Evolutionary conservation across 805 yeast species (phyloP).

Genomic region (Yarrowia yakushimensis): DNA sequence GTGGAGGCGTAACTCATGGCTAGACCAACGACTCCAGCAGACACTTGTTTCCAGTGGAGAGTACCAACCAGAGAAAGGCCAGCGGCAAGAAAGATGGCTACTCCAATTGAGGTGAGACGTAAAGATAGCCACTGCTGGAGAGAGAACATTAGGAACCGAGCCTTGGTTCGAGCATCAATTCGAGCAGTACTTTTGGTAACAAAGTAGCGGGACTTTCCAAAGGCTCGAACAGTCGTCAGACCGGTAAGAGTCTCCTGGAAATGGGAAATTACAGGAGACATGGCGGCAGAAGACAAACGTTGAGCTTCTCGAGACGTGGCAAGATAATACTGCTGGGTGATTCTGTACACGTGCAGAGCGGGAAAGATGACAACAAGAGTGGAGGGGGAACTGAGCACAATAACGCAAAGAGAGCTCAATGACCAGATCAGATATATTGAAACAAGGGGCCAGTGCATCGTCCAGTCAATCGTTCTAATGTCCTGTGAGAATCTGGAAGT

Average conservation of each 20-base stretch:
- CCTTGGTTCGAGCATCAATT: conserved; percentile 74
- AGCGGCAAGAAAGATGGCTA: conserved; percentile 28
- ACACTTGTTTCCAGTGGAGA: conserved; percentile 23
- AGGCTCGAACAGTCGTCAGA: conserved; percentile 74
- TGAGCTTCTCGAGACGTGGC: conserved; percentile 74
- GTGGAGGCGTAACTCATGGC: conserved; percentile 49
- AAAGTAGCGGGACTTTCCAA: conserved; percentile 61
- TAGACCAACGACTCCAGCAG: conserved; percentile 58
- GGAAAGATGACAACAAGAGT: conserved; percentile 72
- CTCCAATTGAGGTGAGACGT: conserved; percentile 2
- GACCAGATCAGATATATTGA: conserved; percentile 43
- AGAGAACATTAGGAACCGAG: conserved; percentile 75
- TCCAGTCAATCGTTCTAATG: conserved; percentile 81
- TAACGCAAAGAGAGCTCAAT: conserved; percentile 66
- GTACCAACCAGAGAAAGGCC: conserved; percentile 27
- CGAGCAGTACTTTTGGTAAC: conserved; percentile 42
- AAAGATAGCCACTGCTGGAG: conserved; percentile 92
- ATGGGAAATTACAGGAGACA: conserved; percentile 77
- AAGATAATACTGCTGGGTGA: conserved; percentile 68
- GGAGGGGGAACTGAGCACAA: conserved; percentile 76
- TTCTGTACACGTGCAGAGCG: conserved; percentile 57
- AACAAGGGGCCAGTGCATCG: conserved; percentile 43
- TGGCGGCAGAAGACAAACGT: conserved; percentile 63
- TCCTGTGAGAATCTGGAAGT: conserved; percentile 88
- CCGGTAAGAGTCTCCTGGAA: conserved; percentile 80